Conservation (phyloP, 1,284 basidiomycete genomes). For the Neolentinus lepideus region DNA sequence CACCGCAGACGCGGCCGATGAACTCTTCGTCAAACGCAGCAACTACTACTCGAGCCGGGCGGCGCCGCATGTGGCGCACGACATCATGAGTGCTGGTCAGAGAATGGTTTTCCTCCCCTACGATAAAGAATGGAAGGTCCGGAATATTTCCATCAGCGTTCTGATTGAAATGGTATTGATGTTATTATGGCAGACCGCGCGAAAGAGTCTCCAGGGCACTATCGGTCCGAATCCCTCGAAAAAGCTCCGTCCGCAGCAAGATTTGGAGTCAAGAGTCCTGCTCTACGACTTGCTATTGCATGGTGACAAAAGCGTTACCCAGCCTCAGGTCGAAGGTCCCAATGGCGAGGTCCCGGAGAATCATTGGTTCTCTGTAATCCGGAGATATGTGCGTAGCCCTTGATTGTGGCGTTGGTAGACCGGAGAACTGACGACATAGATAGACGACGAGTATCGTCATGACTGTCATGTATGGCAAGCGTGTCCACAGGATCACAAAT, state of each 20-base stretch:
- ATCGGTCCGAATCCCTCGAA: conserved; percentile 18
- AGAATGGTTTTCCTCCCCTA: conserved; percentile 21
- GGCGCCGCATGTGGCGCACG: conserved; percentile 21
- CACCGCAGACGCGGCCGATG: conserved; percentile 22
- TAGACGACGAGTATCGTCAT: conserved; percentile 19
- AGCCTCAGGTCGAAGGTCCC: conserved; percentile 6
- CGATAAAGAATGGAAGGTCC: conserved; percentile 21
- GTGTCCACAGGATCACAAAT: conserved; percentile 13
- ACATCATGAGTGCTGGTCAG: conserved; percentile 23
- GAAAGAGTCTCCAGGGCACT: conserved; percentile 16
- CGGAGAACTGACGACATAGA: neutral
- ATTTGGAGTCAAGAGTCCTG: conserved; percentile 19
- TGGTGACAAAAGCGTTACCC: neutral
- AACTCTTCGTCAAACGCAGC: conserved; percentile 24
- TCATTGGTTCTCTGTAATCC: conserved; percentile 21
- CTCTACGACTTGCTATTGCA: conserved; percentile 12
- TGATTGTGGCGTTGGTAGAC: neutral
- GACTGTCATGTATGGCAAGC: conserved; percentile 17
- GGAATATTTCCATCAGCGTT: neutral
- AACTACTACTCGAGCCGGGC: conserved; percentile 19
- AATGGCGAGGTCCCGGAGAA: conserved; percentile 17
- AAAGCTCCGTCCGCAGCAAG: conserved; percentile 16
- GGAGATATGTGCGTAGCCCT: conserved; percentile 17
- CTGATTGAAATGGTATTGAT: neutral
- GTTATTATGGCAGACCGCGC: conserved; percentile 9